Evolutionary conservation across 768 basidiomycete species (phyloP).

Genomic region (Epithele typhae): DNA sequence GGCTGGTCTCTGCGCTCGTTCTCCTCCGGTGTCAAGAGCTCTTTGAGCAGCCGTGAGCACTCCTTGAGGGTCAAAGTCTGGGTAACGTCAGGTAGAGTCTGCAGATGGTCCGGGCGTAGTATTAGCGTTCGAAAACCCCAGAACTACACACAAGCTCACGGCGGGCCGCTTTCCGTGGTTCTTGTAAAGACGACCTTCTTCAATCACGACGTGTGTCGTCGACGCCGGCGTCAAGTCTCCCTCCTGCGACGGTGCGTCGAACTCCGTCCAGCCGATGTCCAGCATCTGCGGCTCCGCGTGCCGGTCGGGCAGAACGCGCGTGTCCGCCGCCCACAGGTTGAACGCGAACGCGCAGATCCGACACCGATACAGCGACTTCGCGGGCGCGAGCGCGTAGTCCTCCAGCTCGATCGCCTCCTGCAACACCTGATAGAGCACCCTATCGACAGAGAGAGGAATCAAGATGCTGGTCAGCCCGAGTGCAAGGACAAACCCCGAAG

Average conservation of each 20-base stretch:
- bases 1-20: conserved; percentile 30
- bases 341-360: conserved; percentile 34
- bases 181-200: no score
- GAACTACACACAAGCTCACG: no score
- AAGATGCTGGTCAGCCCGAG: no score
- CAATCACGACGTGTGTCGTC: conserved; percentile 8
- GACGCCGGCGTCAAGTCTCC: conserved; percentile 9
- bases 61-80: conserved; percentile 1
- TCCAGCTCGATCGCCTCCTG: conserved; percentile 18
- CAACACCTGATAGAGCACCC: conserved; percentile 15
- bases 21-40: conserved; percentile 12
- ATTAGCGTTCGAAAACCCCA: no score
- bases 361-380: conserved; percentile 30
- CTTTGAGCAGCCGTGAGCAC: conserved; percentile 7
- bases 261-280: conserved; percentile 42
- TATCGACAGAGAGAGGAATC: not conserved
- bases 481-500: no score
- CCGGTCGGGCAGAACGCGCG: conserved; percentile 26
- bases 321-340: conserved; percentile 32
- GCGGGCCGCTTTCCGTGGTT: no score
- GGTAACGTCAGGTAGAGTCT: conserved; percentile 6
- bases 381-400: conserved; percentile 27
- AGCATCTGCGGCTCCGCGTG: conserved; percentile 30
- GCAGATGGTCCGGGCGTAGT: no score
- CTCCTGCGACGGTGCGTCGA: conserved; percentile 17